Base-by-base conservation (phyloP, 768 basidiomycete species). In the Tulasnella sp. region DNA sequence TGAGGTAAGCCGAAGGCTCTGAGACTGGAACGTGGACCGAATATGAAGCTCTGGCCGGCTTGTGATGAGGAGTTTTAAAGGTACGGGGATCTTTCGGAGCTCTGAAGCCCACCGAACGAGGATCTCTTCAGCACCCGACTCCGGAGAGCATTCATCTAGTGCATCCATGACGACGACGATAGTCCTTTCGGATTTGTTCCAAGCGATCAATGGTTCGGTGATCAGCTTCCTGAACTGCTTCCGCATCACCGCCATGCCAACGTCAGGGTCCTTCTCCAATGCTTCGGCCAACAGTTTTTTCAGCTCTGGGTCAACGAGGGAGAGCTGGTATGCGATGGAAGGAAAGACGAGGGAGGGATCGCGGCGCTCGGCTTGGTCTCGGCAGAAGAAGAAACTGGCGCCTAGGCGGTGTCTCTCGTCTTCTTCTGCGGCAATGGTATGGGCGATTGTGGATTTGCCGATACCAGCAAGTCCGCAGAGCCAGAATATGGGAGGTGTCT, bases 371-470 rank as follows among this genome's bases (percentile, higher is more conserved):
- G 76, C 79, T 17, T 79, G 71, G 34, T 78, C 54, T 12, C 80
- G 78, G 45, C 81, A 79, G 76, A 84, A 84, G 76, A 82, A 83
- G 77, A 83, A 84, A 17, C 79, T 83, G 5, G 82, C 81, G 1
- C 83, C 84, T 19, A 85, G 82, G 14, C 75, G 45, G 1, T 79
- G 76, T 19, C 70, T 54, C 7, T 79, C 71, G 15, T 78, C 68
- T n/a, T 81, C 79, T n/a, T 73, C 73, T 7, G 79, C 31, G 12
- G 83, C 82, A 31, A 85, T 77, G 11, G 83, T 82, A 42, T 83
- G 82, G 4, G 84, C 81, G n/a, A 86, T 83, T n/a, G 84, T 78
- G 4, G 84, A 84, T 78, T 85, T 85, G 8, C 85, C 85, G 11
- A 78, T 80, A 12, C 85, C 85, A 15, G 84, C 83, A 17, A 79